Base-by-base conservation (phyloP, 176 grass and related monocot genomes). In the Zoysia japonica region DNA sequence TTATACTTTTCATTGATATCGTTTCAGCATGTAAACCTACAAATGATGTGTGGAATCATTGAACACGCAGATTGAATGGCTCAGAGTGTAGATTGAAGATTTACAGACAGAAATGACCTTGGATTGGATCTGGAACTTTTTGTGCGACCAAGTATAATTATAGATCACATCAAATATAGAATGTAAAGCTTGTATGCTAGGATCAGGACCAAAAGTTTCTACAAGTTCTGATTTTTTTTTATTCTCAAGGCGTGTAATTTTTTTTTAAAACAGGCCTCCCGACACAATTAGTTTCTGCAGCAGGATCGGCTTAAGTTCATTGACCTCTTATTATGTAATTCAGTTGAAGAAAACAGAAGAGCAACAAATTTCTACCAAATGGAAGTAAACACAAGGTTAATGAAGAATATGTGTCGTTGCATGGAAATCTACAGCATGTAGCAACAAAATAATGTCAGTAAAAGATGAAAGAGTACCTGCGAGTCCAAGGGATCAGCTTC, bases 401-500 rank as follows among this genome's bases (percentile, higher is more conserved):
- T 50, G 42, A 62, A 70, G 37, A 81, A 61, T 28, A 36, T 78
- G 37, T 3, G 44, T 17, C 9, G 45, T 45, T 72, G 28, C 36
- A 44, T 49, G 3, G 9, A 42, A 65, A 61, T 83, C 12, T 83
- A 67, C 49, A 28, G 11, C 10, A 78, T 11, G 47, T 15, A 57
- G 54, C 13, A 56, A 60, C 39, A 76, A 73, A 78, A 67, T 43
- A 78, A 67, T 43, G 64, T 81, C 56, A 12, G 42, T 62, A n/a
- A 82, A 83, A 71, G 17, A 57, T 78, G 28, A 56, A n/a, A 68
- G 10, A 52, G 36, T 85, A 97, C 94, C 94, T 97, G 91, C 61
- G 94, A 94, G 82, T 97, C 94, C 76, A 97, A 82, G 67, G 94
- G 91, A 84, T 97, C 94, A 74, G 94, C 91, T 91, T 97, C 94